These are phyloP conservation scores for Sphagnum contortum DNA, from an alignment of 225 moss, liverwort and hornwort species.

Conservation along the genomic window DNA sequence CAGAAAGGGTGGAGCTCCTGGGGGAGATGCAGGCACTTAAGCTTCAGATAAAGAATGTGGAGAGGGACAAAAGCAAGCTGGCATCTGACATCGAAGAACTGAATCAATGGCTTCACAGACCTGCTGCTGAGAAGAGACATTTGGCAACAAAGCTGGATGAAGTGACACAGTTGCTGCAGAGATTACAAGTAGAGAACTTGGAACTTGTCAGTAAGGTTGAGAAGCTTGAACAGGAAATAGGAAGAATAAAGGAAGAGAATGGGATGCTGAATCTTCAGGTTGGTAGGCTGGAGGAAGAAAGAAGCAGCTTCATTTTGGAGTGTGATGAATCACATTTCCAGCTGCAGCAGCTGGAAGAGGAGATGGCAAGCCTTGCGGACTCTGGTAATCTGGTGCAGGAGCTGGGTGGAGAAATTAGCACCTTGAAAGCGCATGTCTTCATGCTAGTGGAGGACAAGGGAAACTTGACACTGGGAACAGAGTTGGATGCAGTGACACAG, in stretches of 20 bases:
- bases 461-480: slow-evolving; percentile 8
- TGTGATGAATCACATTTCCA: not conserved
- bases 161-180: slow-evolving; percentile 18
- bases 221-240: slow-evolving; percentile 21
- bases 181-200: slow-evolving; percentile 19
- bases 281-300: slow-evolving; percentile 16
- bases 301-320: slow-evolving; percentile 3
- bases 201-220: slow-evolving; percentile 12
- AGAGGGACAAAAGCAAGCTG: slow-evolving; percentile 26
- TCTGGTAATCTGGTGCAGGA: slow-evolving; percentile 4
- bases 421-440: not conserved
- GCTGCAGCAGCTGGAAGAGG: slow-evolving; percentile 10
- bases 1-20: slow-evolving; percentile 8
- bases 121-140: slow-evolving; percentile 35
- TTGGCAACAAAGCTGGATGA: slow-evolving; percentile 33
- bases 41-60: slow-evolving; percentile 18
- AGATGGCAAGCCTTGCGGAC: slow-evolving; percentile 22
- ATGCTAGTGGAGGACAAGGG: slow-evolving; percentile 8
- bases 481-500: slow-evolving; percentile 27
- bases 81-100: slow-evolving; percentile 35
- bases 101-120: slow-evolving; percentile 41
- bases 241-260: slow-evolving; percentile 8
- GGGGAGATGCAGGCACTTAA: slow-evolving; percentile 17
- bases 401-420: slow-evolving; percentile 5
- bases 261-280: slow-evolving; percentile 9